Evolutionary conservation across 805 yeast species (phyloP).

Genomic region (Wickerhamiella bombiphila): DNA sequence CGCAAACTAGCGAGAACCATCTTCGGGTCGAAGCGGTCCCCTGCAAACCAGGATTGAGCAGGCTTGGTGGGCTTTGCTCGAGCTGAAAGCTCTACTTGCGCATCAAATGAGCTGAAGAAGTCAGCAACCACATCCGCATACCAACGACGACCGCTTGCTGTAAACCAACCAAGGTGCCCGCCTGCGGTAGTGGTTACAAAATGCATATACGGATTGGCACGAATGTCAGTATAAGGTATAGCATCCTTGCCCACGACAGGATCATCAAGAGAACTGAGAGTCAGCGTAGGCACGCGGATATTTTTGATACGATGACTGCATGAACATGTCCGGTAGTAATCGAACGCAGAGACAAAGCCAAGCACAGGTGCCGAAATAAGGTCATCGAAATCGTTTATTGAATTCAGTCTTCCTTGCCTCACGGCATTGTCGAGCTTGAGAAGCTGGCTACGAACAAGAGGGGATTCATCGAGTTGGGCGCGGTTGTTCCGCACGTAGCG

Average conservation of each 20-base stretch:
- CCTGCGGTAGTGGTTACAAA: conserved; percentile 52
- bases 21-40: not conserved
- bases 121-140: conserved; percentile 36
- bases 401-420: conserved; percentile 14
- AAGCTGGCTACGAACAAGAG: conserved; percentile 22
- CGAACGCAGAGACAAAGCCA: conserved; percentile 47
- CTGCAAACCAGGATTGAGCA: not conserved
- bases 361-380: conserved; percentile 48
- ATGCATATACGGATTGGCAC: conserved; percentile 43
- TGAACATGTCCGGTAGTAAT: conserved; percentile 52
- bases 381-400: conserved; percentile 47
- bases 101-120: conserved; percentile 27
- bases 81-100: conserved; percentile 16
- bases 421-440: conserved; percentile 4
- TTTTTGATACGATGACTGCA: conserved; percentile 37
- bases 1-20: too few species aligned
- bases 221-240: conserved; percentile 39
- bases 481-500: conserved; percentile 32
- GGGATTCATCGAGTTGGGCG: conserved; percentile 24
- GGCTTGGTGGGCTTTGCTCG: not conserved
- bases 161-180: conserved; percentile 75
- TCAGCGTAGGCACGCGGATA: conserved; percentile 48
- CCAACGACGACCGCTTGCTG: conserved; percentile 51
- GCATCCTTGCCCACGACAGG: conserved; percentile 46
- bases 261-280: conserved; percentile 56